Conservation (phyloP, 179 eudicot genomes). For the Kewa caespitosa region DNA sequence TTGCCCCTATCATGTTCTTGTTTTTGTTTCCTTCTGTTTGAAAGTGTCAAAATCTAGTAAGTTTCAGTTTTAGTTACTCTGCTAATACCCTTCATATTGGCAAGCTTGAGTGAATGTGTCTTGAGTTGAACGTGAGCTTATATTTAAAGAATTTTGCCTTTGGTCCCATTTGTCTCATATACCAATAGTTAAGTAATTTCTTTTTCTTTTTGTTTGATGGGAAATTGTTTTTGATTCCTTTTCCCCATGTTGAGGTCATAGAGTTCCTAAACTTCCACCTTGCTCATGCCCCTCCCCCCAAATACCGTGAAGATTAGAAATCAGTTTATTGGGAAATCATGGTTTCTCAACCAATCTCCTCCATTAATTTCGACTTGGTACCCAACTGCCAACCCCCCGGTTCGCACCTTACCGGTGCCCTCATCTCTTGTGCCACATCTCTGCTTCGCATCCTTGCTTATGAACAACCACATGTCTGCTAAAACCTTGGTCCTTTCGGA, state of each 20-base stretch:
- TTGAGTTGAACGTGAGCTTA: background rate
- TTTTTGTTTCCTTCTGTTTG: background rate
- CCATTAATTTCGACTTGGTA: background rate
- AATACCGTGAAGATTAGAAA: background rate
- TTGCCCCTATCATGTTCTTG: background rate
- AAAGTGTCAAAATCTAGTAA: no score
- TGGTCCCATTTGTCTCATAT: no score
- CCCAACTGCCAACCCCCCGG: background rate
- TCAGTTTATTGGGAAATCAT: background rate
- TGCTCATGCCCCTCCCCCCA: background rate
- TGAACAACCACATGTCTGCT: background rate
- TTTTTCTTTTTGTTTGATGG: background rate
- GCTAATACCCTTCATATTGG: no score
- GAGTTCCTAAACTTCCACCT: background rate
- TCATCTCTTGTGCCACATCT: background rate
- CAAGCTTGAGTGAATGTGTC: no score
- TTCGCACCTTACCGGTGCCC: background rate
- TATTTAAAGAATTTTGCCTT: background rate
- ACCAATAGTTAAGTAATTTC: no score
- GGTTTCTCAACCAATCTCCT: background rate
- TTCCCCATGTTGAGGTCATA: background rate
- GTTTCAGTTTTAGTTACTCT: no score
- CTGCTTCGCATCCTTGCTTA: background rate
- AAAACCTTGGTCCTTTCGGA: background rate
- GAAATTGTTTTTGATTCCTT: background rate